Evolutionary conservation across 2,329 filamentous ascomycete genomes (phyloP), one percentile per base, ranked within the genome.

Genomic region (Colletotrichum orchidophilum): DNA sequence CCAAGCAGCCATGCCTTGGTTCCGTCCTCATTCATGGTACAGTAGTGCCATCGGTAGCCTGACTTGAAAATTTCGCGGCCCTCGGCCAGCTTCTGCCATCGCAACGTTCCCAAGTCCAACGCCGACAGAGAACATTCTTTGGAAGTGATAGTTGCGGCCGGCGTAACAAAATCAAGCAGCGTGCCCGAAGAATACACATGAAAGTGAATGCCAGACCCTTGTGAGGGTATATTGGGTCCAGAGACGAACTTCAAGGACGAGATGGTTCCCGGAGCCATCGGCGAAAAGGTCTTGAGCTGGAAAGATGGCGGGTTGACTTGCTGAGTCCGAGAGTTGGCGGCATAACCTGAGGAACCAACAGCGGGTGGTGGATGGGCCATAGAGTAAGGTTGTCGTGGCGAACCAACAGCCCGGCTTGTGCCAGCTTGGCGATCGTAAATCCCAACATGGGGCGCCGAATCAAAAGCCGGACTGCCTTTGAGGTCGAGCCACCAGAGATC

Each of bases 401-500:
- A 89, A 60, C 84, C 83, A 66, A 80, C 80, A n/a, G 83, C 76
- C 60, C 84, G 84, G 64, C 80, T 81, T 50, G 78, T 77, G 21
- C 81, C 70, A 0, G 81, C 77, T 33, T 85, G 81, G 52, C 87
- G 86, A 73, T 90, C 87, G 26, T 86, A 83, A 24, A 82, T 79
- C 62, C 87, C 87, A 11, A 88, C 81, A 33, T 83, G 89, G 64
- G 93, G 91, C 31, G 89, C 85, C 42, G 91, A 90, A 76, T 95
- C 92, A 75, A 97, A 95, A 57, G 95, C 94, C 1, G 95, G 95
- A 71, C 90, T 95, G 39, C 94, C 95, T 80, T 97, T 96, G 60
- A 99, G 88, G 82, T 99, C 96, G 53, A 99, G 86, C 95, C 96
- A 99, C 93, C 95, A 98, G 53, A 99, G 88, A 80, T 99, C 96